A percentile compares a stretch with the other conserved stretches of the same genome.
These are phyloP conservation scores for Euphorbia lathyris DNA, from an alignment of 345 rosid genomes.

Conservation along the genomic window DNA sequence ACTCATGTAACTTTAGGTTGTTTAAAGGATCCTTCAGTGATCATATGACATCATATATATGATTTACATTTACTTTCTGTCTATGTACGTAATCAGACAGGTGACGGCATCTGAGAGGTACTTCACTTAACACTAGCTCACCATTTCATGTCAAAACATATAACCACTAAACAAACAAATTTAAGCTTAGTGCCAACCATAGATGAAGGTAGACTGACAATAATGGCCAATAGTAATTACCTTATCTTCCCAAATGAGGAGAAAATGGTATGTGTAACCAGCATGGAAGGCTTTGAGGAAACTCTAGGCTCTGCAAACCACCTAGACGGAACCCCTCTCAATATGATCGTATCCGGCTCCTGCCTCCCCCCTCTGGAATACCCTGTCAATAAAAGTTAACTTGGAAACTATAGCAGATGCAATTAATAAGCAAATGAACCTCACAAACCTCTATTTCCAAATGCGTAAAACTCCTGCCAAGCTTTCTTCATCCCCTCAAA, in stretches of 20 bases:
- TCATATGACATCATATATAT: not conserved
- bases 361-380: slow-evolving; percentile 53
- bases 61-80: not conserved
- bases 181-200: slow-evolving; percentile 9
- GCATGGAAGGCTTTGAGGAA: slow-evolving; percentile 86
- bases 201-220: not conserved
- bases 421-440: not conserved
- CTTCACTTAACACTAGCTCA: not conserved
- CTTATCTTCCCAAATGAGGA: slow-evolving; percentile 84
- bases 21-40: not conserved
- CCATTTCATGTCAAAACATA: not conserved
- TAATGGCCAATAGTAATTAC: slow-evolving; percentile 24
- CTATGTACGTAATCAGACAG: too few species aligned
- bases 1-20: not conserved
- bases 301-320: slow-evolving; percentile 97
- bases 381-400: slow-evolving; percentile 33
- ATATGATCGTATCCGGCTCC: slow-evolving; percentile 72
- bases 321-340: slow-evolving; percentile 80
- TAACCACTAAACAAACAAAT: not conserved
- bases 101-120: too few species aligned
- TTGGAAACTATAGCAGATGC: not conserved
- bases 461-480: slow-evolving; percentile 75
- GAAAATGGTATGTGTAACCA: slow-evolving; percentile 85
- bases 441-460: slow-evolving; percentile 46
- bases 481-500: slow-evolving; percentile 66